Conservation (phyloP, 495 filamentous ascomycete genomes). For the Rhizodiscina lignyota region DNA sequence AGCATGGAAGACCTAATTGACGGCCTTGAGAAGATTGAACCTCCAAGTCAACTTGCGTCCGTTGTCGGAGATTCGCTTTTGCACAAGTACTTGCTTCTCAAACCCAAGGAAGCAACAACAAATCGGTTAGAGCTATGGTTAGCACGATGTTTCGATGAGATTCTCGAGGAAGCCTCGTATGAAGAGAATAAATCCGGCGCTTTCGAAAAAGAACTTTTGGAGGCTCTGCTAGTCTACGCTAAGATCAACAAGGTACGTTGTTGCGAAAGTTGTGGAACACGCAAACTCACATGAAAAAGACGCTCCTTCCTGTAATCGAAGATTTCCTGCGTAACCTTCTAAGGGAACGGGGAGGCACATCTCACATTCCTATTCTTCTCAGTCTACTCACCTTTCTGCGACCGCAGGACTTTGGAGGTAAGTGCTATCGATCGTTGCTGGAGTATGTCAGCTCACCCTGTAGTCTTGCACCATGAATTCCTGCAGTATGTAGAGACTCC, state of each 20-base stretch:
- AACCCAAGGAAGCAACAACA: constrained; percentile 30
- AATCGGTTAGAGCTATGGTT: constrained; percentile 16
- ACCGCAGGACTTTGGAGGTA: not conserved
- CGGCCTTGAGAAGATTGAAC: constrained; percentile 61
- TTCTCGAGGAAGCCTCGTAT: too few relatives aligned
- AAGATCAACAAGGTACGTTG: too few relatives aligned
- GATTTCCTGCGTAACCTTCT: not conserved
- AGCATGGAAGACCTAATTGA: constrained; percentile 53
- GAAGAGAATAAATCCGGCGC: too few relatives aligned
- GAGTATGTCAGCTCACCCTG: not conserved
- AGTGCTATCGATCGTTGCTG: not conserved
- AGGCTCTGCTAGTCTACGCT: too few relatives aligned
- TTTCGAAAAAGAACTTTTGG: too few relatives aligned
- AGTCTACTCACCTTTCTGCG: not conserved
- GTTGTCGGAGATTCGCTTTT: constrained; percentile 58
- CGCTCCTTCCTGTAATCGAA: not conserved
- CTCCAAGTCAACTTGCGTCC: constrained; percentile 68
- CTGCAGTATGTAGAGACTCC: constrained; percentile 41
- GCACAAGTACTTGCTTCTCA: constrained; percentile 56
- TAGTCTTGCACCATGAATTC: constrained; percentile 34
- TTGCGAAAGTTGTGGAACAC: too few relatives aligned
- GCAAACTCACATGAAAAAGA: too few relatives aligned
- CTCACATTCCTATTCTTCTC: not conserved
- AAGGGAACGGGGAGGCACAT: not conserved
- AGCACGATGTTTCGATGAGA: constrained; percentile 13